Evolutionary conservation across 768 basidiomycete species (phyloP).

Genomic region (Tulasnella sp.): DNA sequence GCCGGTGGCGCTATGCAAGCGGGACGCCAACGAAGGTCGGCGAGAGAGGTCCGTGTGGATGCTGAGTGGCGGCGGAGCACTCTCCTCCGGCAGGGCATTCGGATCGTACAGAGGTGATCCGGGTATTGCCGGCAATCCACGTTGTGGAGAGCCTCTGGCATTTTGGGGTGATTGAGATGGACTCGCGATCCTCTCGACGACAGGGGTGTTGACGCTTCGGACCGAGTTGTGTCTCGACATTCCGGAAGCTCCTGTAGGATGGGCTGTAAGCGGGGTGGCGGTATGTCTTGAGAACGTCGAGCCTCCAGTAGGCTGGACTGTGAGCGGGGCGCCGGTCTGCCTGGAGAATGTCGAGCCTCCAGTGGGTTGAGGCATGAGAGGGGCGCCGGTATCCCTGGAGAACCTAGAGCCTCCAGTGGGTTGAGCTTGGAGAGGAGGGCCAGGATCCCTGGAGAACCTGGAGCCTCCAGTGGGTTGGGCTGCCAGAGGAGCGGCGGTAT

Average conservation of each 20-base stretch:
- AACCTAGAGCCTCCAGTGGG: not conserved
- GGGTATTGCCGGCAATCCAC: slow-evolving; percentile 5
- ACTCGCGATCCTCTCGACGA: not conserved
- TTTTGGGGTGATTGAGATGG: not conserved
- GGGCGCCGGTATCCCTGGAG: not conserved
- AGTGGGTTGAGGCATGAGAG: not conserved
- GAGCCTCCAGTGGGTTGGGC: not conserved
- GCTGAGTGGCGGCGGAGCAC: slow-evolving; percentile 5
- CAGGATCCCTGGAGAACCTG: not conserved
- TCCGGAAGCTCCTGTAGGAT: not conserved
- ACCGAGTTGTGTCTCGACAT: not conserved
- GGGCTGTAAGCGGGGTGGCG: not conserved
- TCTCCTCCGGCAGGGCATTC: not conserved
- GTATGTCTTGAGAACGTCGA: not conserved
- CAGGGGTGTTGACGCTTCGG: not conserved
- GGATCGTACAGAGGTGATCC: slow-evolving; percentile 4
- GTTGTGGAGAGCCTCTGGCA: slow-evolving; percentile 14
- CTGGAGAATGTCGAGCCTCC: not conserved
- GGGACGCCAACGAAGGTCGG: slow-evolving; percentile 10
- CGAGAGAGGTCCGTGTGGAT: not conserved
- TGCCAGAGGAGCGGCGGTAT: not conserved
- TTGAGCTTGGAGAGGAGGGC: not conserved
- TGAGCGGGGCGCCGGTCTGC: not conserved
- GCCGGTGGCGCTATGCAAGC: not conserved
- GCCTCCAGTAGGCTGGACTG: not conserved